Evolutionary conservation across 1,284 basidiomycete genomes (phyloP).

Genomic region (Sutorius eximius): DNA sequence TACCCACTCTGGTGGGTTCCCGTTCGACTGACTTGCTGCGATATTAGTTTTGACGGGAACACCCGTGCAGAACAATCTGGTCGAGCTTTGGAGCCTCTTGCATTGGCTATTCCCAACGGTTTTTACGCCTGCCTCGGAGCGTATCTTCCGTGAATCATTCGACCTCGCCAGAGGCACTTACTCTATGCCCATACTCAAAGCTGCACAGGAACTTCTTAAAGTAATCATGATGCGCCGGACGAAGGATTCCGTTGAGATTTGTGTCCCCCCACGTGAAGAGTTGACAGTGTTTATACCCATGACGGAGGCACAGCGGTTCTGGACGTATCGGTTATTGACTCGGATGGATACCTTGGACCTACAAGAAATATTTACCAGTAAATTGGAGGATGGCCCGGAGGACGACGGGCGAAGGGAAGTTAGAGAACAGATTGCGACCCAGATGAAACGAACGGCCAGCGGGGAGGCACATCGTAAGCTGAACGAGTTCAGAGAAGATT

Average conservation of each 20-base stretch:
- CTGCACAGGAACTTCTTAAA: slow-evolving; percentile 48
- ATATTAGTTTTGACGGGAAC: slow-evolving; percentile 58
- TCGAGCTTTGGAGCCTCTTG: slow-evolving; percentile 59
- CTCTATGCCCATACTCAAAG: slow-evolving; percentile 47
- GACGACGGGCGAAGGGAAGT: slow-evolving; percentile 43
- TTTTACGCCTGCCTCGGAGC: slow-evolving; percentile 50
- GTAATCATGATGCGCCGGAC: slow-evolving; percentile 61
- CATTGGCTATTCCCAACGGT: slow-evolving; percentile 55
- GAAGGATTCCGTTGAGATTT: slow-evolving; percentile 50
- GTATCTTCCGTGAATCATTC: slow-evolving; percentile 52
- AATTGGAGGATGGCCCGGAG: slow-evolving; percentile 29
- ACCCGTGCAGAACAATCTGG: slow-evolving; percentile 62
- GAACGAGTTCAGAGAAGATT: background rate
- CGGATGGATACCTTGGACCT: slow-evolving; percentile 50
- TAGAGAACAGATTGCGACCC: slow-evolving; percentile 40
- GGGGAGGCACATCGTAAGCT: slow-evolving; percentile 35
- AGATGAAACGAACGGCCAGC: slow-evolving; percentile 34
- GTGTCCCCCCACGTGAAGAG: slow-evolving; percentile 58
- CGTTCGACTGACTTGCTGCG: slow-evolving; percentile 8
- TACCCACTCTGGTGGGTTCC: background rate
- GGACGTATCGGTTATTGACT: slow-evolving; percentile 57
- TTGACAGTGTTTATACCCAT: slow-evolving; percentile 56
- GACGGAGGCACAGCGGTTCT: slow-evolving; percentile 60
- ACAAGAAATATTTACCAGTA: slow-evolving; percentile 46
- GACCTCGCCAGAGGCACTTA: slow-evolving; percentile 52